Conservation (phyloP, 169 alveolate genomes). For the Amoebophrya sp. region DNA sequence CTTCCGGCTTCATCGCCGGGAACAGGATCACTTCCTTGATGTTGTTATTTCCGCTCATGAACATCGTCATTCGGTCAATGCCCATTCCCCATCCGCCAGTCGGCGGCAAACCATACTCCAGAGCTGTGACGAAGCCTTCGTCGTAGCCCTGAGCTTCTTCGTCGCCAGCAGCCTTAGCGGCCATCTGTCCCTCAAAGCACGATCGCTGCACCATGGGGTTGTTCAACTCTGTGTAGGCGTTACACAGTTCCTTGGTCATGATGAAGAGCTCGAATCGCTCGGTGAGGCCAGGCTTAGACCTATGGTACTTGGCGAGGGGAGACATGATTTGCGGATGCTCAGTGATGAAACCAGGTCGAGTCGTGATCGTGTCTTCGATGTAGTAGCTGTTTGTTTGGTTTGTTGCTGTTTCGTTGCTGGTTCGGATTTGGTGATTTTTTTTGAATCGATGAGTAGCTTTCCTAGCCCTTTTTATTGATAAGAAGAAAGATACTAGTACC, state of each 20-base stretch:
- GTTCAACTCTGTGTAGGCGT: constrained; percentile 98
- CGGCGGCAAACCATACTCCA: constrained; percentile 97
- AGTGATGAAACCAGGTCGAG: constrained; percentile 83
- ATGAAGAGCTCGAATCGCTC: constrained; percentile 96
- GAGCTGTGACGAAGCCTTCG: constrained; percentile 76
- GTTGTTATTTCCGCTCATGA: constrained; percentile 82
- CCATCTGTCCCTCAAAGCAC: constrained; percentile 75
- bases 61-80: constrained; percentile 93
- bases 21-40: constrained; percentile 93
- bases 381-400: constrained; percentile 64
- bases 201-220: constrained; percentile 93
- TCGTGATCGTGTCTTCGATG: constrained; percentile 80
- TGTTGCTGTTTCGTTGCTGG: background rate
- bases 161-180: constrained; percentile 58
- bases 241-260: constrained; percentile 91
- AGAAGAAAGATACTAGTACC: too few species aligned
- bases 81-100: constrained; percentile 99
- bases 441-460: too few species aligned
- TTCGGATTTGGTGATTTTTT: too few species aligned
- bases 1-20: constrained; percentile 94
- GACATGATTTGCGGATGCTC: constrained; percentile 98
- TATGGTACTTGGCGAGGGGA: constrained; percentile 92
- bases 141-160: constrained; percentile 59
- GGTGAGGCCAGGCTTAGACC: constrained; percentile 79
- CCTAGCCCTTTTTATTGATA: too few species aligned